Base-by-base conservation (phyloP, 1,139 yeast species). In the Hyphopichia wangnamkhiaoensis region DNA sequence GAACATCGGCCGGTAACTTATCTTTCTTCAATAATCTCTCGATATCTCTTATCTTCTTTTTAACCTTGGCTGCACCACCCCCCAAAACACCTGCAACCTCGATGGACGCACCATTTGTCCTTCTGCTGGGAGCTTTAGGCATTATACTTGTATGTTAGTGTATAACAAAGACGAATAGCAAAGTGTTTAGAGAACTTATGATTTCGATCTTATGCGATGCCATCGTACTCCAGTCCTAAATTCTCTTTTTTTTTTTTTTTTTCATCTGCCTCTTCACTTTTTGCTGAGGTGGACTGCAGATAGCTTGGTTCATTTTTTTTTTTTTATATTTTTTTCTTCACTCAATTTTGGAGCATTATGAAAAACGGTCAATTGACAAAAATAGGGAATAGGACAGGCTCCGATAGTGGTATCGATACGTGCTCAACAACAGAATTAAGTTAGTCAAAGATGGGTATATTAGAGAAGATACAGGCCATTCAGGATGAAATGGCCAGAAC, bases 401-500 rank as follows among this genome's bases (percentile, higher is more conserved):
- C n/a, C n/a, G n/a, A n/a, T n/a, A n/a, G n/a, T n/a, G n/a, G n/a
- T n/a, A n/a, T n/a, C n/a, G n/a, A n/a, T n/a, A n/a, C n/a, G n/a
- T n/a, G n/a, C n/a, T n/a, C n/a, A n/a, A 7, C 24, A 21, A 21
- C 10, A 21, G 7, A 21, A 21, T 7, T 21, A 21, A 21, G 24
- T 21, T 21, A 21, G 10, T 5, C 33, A 18, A 18, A 18, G 9
- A 63, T 63, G 69, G 69, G 69, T 17, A 58, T 58, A 12, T 43
- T 61, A 14, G 97, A 90, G 51, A 90, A 89, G 60, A 91, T 91
- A 53, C 82, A 83, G 46, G 89, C 83, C 65, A 90, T 93, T 67
- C 95, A 89, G 65, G 94, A 84, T 63, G 98, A 93, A 63, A 80
- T 93, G 72, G 81, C 96, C 30, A 76, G 97, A 46, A 93, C 98